These are phyloP conservation scores for Syzygium aromaticum DNA, from an alignment of 345 rosid genomes.

Conservation along the genomic window DNA sequence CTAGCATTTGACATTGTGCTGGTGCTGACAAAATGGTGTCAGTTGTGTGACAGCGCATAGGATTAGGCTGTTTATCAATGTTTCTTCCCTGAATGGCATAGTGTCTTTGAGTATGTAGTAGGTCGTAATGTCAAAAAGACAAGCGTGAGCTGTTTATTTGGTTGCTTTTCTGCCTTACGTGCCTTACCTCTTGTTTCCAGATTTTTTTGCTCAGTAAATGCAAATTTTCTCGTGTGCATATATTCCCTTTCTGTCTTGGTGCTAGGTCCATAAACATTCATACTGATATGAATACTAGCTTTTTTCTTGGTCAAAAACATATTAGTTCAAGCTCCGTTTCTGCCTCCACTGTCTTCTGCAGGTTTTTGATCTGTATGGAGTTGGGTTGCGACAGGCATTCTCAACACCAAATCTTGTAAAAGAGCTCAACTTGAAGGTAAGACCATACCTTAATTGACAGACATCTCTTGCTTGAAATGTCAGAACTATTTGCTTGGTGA, in stretches of 20 bases:
- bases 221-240: background rate
- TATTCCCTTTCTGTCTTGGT: background rate
- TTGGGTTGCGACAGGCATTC: slow-evolving; percentile 57
- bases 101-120: background rate
- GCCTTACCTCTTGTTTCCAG: background rate
- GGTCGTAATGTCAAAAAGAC: background rate
- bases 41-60: background rate
- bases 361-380: slow-evolving; percentile 95
- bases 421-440: slow-evolving; percentile 77
- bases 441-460: background rate
- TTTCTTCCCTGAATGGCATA: background rate
- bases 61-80: background rate
- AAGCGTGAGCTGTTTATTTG: background rate
- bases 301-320: background rate
- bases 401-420: slow-evolving; percentile 71
- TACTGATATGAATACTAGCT: background rate
- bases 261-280: background rate
- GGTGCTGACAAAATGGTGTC: background rate
- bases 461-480: background rate
- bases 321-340: background rate
- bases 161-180: background rate
- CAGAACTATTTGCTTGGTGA: background rate
- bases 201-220: background rate
- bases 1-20: background rate
- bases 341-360: slow-evolving; percentile 9